Evolutionary conservation across 129 eudicot species (phyloP).

Genomic region (Glebionis coronaria): DNA sequence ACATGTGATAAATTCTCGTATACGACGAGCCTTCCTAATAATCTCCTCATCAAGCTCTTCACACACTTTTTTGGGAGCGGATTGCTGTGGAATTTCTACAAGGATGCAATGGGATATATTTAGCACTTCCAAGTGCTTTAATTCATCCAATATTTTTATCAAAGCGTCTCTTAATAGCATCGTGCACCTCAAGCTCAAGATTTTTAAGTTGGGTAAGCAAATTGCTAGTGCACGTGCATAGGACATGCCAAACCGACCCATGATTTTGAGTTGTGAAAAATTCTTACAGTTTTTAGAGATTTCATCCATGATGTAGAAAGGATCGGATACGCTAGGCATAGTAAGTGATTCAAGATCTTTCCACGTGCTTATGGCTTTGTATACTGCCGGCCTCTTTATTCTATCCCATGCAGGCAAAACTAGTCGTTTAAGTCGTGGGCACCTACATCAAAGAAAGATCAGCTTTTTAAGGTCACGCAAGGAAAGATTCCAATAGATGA

Average conservation of each 20-base stretch:
- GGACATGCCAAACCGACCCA: conserved; percentile 53
- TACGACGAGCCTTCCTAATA: conserved; percentile 39
- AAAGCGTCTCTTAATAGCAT: conserved; percentile 40
- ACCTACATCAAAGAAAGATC: conserved; percentile 35
- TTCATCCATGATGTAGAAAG: conserved; percentile 60
- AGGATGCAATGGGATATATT: conserved; percentile 66
- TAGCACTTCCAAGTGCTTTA: conserved; percentile 52
- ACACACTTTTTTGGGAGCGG: conserved; percentile 33
- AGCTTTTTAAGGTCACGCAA: not conserved
- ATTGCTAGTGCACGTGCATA: conserved; percentile 41
- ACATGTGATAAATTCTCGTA: conserved; percentile 43
- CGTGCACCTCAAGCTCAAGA: conserved; percentile 61
- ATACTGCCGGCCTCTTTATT: conserved; percentile 53
- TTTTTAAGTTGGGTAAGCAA: conserved; percentile 54
- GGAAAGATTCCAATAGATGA: too few relatives aligned
- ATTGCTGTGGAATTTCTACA: conserved; percentile 38
- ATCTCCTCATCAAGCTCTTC: conserved; percentile 40
- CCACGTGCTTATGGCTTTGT: conserved; percentile 57
- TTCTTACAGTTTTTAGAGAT: conserved; percentile 53
- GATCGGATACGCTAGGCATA: conserved; percentile 59
- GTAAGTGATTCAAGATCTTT: conserved; percentile 66
- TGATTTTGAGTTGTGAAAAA: conserved; percentile 56
- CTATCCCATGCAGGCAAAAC: conserved; percentile 80
- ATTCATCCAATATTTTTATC: conserved; percentile 40
- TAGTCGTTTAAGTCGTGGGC: conserved; percentile 58